Evolutionary conservation across 2,329 filamentous ascomycete species (phyloP).

Genomic region (Colletotrichum ledebouriae): DNA sequence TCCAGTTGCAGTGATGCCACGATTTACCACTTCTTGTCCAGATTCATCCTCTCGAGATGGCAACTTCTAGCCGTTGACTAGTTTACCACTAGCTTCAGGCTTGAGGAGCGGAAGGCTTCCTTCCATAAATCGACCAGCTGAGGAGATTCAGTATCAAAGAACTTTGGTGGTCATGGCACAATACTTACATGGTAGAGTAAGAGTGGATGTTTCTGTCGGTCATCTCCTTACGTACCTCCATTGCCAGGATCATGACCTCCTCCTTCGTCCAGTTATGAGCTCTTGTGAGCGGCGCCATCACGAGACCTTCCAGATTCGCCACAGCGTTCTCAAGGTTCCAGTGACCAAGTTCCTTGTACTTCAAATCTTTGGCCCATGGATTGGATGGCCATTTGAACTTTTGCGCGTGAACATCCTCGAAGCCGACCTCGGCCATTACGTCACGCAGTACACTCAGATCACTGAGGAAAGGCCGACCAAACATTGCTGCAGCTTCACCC

Average conservation of each 20-base stretch:
- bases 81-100: not conserved
- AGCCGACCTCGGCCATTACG: constrained; percentile 64
- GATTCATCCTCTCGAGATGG: too few relatives aligned
- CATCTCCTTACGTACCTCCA: constrained; percentile 45
- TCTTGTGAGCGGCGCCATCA: constrained; percentile 54
- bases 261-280: constrained; percentile 52
- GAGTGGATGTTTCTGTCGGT: constrained; percentile 45
- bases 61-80: not conserved
- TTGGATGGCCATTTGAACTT: constrained; percentile 64
- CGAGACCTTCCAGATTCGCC: constrained; percentile 51
- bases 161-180: rapidly evolving
- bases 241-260: constrained; percentile 46
- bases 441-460: constrained; percentile 49
- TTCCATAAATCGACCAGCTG: constrained; percentile 23
- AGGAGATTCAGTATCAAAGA: not conserved
- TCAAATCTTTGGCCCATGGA: constrained; percentile 63
- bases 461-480: constrained; percentile 48
- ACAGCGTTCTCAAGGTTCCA: constrained; percentile 50
- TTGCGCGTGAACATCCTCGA: constrained; percentile 63
- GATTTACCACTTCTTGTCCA: too few relatives aligned
- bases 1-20: too few relatives aligned
- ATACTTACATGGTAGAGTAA: constrained; percentile 53
- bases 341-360: constrained; percentile 64
- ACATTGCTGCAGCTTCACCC: constrained; percentile 47
- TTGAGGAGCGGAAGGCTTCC: constrained; percentile 8